Evolutionary conservation across 225 moss, liverwort and hornwort species (phyloP), one percentile per base, ranked within the genome.

Genomic region (Pleurozium schreberi): DNA sequence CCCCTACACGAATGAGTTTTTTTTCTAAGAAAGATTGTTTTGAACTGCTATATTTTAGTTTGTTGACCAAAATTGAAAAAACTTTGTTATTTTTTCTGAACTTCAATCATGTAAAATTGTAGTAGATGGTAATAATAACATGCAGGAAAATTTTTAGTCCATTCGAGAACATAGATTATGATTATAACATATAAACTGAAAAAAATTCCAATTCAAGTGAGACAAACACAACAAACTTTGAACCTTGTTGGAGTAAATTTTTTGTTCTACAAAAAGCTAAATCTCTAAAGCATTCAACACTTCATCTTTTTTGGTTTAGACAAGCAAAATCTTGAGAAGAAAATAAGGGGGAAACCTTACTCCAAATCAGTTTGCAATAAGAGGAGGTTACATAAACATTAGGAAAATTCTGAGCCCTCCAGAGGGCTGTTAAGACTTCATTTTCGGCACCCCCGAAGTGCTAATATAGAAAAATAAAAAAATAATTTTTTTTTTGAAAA

Each of bases 81-180:
- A n/a, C n/a, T n/a, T n/a, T 4, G 38, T 6, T 19, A 38, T 11
- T 12, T 12, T 36, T 64, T 68, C 13, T 69, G 5, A 40, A 14
- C 23, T 14, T 69, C 8, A 40, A 40, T 4, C 4, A 40, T 25
- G 23, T 68, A 13, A 68, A 21, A 67, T 20, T 67, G 20, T n/a
- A 22, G 4, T n/a, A n/a, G 6, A 67, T 0, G n/a, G n/a, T n/a
- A n/a, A n/a, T n/a, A 12, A 23, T 23, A 1, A 21, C 7, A n/a
- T 40, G 23, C 13, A 5, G 4, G 19, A 67, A 11, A 11, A 3
- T 1, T 1, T 38, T 21, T 6, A n/a, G 21, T 4, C n/a, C 3
- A n/a, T 21, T 68, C n/a, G 23, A 68, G 13, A 4, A 22, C 0
- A 4, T 13, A 23, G 12, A 23, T 68, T 68, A n/a, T 2, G 22